A percentile compares a stretch with the other conserved stretches of the same genome.
Evolutionary conservation across 306 rosid species (phyloP).

Genomic region (Oemleria cerasiformis): DNA sequence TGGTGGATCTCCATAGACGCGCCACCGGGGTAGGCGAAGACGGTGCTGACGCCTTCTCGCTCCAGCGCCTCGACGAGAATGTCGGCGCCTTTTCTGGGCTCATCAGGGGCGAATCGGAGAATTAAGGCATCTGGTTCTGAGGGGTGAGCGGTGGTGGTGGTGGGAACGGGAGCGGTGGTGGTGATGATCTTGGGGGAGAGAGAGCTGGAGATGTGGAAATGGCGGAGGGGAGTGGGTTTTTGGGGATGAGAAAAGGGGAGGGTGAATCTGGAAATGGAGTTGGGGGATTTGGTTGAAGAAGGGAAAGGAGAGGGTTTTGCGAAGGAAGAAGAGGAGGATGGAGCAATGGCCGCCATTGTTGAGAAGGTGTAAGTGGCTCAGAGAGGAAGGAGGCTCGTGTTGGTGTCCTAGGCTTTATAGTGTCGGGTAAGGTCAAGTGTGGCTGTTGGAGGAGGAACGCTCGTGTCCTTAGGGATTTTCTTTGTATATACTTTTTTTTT

Average conservation of each 20-base stretch:
- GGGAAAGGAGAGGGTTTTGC: constrained; percentile 23
- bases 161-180: constrained; percentile 10
- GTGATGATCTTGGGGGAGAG: constrained; percentile 28
- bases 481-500: background rate
- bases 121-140: constrained; percentile 10
- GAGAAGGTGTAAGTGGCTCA: background rate
- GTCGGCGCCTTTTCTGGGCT: constrained; percentile 80
- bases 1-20: constrained; percentile 97
- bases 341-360: constrained; percentile 21
- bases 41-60: constrained; percentile 65
- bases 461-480: constrained; percentile 1
- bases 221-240: constrained; percentile 20
- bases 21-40: constrained; percentile 94
- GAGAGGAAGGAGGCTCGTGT: background rate
- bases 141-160: background rate
- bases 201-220: constrained; percentile 35
- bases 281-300: background rate
- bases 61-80: constrained; percentile 90
- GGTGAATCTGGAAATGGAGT: constrained; percentile 23
- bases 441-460: background rate
- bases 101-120: constrained; percentile 46
- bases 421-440: background rate
- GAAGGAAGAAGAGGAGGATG: constrained; percentile 27
- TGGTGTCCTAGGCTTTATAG: too few relatives aligned
- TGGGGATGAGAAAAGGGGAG: constrained; percentile 29